phyloP scores from a whole-genome alignment of 176 grass and related monocot species.

The Oryza meyeriana region DNA sequence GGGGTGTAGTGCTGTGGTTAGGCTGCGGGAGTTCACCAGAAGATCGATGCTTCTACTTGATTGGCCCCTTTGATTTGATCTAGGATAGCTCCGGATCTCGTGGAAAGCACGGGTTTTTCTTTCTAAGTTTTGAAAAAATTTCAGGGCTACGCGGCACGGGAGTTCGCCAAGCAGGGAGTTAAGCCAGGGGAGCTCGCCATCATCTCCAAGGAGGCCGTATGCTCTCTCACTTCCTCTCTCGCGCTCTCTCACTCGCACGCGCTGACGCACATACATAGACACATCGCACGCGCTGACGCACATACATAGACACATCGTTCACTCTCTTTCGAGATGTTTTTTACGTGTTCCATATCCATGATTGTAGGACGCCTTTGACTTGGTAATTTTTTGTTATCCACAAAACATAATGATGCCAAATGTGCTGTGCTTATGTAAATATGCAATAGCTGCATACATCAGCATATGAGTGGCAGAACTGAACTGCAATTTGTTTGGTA shows the following conservation, averaged over 20 bases:
- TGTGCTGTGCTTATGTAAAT: not conserved
- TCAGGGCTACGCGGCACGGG: constrained; percentile 86
- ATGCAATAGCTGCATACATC: not conserved
- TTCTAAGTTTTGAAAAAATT: constrained; percentile 3
- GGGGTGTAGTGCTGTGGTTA: not conserved
- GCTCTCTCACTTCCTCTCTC: not conserved
- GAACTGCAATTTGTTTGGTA: not conserved
- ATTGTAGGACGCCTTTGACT: not conserved
- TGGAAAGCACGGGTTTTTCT: not conserved
- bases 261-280: too few relatives aligned
- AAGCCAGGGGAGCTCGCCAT: constrained; percentile 86
- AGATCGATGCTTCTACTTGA: not conserved
- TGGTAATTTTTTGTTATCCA: not conserved
- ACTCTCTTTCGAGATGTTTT: not conserved
- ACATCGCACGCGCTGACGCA: too few relatives aligned
- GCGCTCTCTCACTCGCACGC: too few relatives aligned
- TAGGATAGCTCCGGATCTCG: not conserved
- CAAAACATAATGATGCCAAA: not conserved
- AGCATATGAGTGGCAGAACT: not conserved
- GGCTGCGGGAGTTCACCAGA: not conserved
- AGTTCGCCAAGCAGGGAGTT: constrained; percentile 75
- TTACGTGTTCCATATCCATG: not conserved
- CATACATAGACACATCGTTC: too few relatives aligned
- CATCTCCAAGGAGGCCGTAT: constrained; percentile 94
- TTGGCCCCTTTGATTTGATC: not conserved